A percentile compares a stretch with the other conserved stretches of the same genome.
Evolutionary conservation across 129 eudicot species (phyloP).

Genomic region (Centaurea solstitialis): DNA sequence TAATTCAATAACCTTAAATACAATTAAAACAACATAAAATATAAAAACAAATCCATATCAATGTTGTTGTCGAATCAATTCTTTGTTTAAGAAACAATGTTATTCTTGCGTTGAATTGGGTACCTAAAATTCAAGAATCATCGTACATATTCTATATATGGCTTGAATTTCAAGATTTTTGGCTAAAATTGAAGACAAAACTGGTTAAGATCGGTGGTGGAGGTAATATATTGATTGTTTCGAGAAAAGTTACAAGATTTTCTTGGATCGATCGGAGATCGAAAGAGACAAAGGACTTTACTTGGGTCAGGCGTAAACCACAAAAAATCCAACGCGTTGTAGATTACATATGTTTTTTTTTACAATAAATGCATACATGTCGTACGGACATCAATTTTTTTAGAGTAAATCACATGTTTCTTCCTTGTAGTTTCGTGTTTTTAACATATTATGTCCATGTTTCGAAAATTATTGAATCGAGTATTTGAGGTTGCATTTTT

Average conservation of each 20-base stretch:
- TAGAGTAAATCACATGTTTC: neutral
- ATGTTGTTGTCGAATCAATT: neutral
- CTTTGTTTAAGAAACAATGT: slow-evolving; percentile 5
- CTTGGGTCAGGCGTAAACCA: slow-evolving; percentile 6
- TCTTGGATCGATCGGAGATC: slow-evolving; percentile 4
- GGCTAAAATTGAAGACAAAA: neutral
- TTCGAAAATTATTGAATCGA: neutral
- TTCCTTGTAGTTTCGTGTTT: neutral
- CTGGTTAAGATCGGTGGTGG: neutral
- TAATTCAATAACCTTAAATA: neutral
- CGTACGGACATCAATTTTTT: neutral
- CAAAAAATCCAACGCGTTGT: neutral
- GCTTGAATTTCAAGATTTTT: slow-evolving; percentile 6
- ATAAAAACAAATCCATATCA: neutral
- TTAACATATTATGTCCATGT: neutral
- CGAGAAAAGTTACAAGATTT: neutral
- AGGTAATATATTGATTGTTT: neutral
- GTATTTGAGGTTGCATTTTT: neutral
- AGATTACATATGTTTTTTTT: too few relatives aligned
- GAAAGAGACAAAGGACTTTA: neutral
- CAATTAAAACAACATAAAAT: neutral
- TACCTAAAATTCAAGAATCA: slow-evolving; percentile 15
- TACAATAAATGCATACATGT: neutral
- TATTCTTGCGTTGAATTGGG: neutral
- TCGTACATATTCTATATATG: slow-evolving; percentile 2